Evolutionary conservation across 169 alveolate genomes (phyloP).

Genomic region (Eimeria tenella): DNA sequence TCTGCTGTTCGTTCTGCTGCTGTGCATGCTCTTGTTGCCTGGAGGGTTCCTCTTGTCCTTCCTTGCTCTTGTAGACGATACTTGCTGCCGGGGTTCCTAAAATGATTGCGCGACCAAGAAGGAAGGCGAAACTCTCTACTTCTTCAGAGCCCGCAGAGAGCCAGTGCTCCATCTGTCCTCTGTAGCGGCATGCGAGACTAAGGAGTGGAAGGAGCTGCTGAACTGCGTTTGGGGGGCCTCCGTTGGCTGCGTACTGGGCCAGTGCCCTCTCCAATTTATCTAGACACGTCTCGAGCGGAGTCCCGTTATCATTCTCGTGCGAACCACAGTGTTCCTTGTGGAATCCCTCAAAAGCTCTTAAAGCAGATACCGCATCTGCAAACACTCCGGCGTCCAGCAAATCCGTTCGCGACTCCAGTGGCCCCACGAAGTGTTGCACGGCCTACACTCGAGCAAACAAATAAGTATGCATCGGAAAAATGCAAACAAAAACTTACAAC

Average conservation of each 20-base stretch:
- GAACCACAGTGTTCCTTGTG: conserved; percentile 28
- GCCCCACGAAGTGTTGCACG: conserved; percentile 29
- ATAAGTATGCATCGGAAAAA: background rate
- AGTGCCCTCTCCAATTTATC: conserved; percentile 28
- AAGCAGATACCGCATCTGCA: conserved; percentile 42
- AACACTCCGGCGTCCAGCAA: conserved; percentile 21
- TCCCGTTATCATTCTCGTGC: background rate
- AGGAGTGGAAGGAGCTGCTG: conserved; percentile 49
- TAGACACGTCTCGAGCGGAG: conserved; percentile 42
- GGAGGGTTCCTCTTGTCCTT: background rate
- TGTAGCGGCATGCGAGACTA: conserved; percentile 56
- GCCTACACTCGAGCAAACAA: conserved; percentile 26
- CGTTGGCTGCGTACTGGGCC: conserved; percentile 50
- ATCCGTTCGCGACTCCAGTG: conserved; percentile 36
- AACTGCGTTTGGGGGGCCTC: background rate
- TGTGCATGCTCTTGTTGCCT: background rate
- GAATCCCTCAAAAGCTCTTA: conserved; percentile 24
- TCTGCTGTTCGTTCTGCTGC: background rate
- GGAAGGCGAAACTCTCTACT: conserved; percentile 47
- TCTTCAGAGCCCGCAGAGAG: conserved; percentile 68
- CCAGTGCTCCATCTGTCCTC: conserved; percentile 63
- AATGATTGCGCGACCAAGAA: conserved; percentile 45
- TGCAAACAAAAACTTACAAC: too few relatives aligned
- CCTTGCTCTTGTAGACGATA: background rate
- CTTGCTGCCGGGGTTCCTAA: conserved; percentile 9